Percentiles rank a stretch among this genome's conserved stretches.
phyloP scores from a whole-genome alignment of 2,329 filamentous ascomycete genomes.

The Leptodontidium sp. region DNA sequence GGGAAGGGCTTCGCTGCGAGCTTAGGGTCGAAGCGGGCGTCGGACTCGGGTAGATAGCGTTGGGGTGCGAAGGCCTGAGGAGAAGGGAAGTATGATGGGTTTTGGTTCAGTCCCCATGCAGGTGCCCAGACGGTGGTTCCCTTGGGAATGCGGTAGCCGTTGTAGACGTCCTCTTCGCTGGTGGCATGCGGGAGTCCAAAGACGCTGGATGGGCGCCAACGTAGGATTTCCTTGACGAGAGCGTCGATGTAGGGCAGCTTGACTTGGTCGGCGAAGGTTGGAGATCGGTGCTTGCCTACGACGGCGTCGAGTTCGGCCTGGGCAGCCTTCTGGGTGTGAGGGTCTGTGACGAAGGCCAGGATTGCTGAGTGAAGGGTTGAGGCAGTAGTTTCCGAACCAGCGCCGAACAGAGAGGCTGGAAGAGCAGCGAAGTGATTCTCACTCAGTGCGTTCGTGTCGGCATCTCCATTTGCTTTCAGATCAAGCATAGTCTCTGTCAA shows the following conservation, averaged over 20 bases:
- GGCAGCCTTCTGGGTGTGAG: constrained; percentile 53
- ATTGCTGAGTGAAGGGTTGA: constrained; percentile 23
- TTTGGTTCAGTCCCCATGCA: constrained; percentile 47
- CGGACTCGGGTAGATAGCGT: constrained; percentile 41
- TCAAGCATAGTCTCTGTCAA: constrained; percentile 19
- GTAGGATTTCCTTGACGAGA: constrained; percentile 55
- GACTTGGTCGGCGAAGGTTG: constrained; percentile 53
- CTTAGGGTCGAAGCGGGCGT: constrained; percentile 1
- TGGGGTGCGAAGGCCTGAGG: constrained; percentile 54
- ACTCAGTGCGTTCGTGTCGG: neutral
- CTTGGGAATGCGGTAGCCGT: constrained; percentile 57
- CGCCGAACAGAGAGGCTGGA: constrained; percentile 39
- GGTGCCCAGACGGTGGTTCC: constrained; percentile 51
- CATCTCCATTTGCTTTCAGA: constrained; percentile 8
- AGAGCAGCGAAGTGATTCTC: constrained; percentile 12
- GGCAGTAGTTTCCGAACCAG: constrained; percentile 47
- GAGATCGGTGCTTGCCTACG: constrained; percentile 54
- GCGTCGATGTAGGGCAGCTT: constrained; percentile 53
- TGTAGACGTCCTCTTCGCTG: constrained; percentile 61
- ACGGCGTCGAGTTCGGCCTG: constrained; percentile 56
- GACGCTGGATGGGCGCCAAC: constrained; percentile 55
- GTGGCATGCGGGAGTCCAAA: constrained; percentile 61
- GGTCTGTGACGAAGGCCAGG: constrained; percentile 19
- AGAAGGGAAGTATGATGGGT: constrained; percentile 50
- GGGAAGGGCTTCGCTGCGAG: constrained; percentile 14